Conservation (phyloP, 2,329 filamentous ascomycete species). For the Chrysoporthe austroafricana region DNA sequence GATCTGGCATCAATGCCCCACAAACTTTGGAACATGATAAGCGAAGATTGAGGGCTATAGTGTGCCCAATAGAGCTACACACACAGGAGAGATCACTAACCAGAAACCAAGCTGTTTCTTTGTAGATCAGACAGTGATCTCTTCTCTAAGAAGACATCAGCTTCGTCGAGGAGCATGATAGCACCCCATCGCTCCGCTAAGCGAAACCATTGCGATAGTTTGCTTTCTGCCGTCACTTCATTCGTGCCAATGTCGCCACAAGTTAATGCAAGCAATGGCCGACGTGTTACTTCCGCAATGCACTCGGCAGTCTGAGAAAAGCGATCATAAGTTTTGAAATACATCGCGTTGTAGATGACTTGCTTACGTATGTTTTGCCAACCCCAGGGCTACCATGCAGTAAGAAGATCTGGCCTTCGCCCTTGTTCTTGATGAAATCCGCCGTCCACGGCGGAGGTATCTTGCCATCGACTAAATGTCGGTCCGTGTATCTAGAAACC, state of each 20-base stretch:
- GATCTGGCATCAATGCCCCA: too few relatives aligned
- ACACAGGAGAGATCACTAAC: constrained; percentile 18
- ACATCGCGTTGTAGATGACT: too few relatives aligned
- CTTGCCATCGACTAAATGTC: too few relatives aligned
- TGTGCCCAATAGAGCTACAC: too few relatives aligned
- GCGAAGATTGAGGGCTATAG: too few relatives aligned
- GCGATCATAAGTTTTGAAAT: too few relatives aligned
- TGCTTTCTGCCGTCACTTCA: background rate
- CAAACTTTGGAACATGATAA: background rate
- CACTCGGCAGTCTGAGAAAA: constrained; percentile 35
- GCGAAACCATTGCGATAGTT: constrained; percentile 23
- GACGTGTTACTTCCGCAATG: constrained; percentile 38
- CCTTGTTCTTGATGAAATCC: too few relatives aligned
- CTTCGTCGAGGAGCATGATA: constrained; percentile 38
- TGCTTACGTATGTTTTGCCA: too few relatives aligned
- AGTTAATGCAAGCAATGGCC: constrained; percentile 39
- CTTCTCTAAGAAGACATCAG: constrained; percentile 40
- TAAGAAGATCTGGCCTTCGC: too few relatives aligned
- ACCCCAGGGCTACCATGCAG: too few relatives aligned
- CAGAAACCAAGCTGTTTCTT: constrained; percentile 39
- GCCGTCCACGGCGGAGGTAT: too few relatives aligned
- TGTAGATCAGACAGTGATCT: constrained; percentile 34
- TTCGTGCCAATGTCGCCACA: constrained; percentile 35
- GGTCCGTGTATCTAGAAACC: too few relatives aligned
- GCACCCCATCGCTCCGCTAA: constrained; percentile 32